Evolutionary conservation across 2,329 filamentous ascomycete species (phyloP), one percentile per base, ranked within the genome.

Genomic region (Fusarium xylarioides): DNA sequence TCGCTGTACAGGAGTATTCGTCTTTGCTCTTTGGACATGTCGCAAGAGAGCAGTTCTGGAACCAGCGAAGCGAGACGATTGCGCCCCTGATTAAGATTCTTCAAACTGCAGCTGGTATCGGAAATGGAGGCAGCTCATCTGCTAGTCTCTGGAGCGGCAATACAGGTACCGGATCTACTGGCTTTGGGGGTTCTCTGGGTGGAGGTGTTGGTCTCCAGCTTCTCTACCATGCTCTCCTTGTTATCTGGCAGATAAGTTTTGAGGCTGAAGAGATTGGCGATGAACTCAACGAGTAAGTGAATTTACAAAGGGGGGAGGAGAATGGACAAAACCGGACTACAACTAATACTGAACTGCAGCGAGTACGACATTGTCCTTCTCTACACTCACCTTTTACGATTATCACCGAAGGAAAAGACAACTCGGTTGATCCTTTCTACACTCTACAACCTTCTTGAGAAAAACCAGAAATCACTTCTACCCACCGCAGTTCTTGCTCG

Each of bases 321-420:
- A 15, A 40, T 32, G 28, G 28, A 34, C 12, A 44, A 35, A 23
- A 15, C n/a, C 12, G 30, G 49, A 52, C n/a, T 37, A 46, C 40
- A 26, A 47, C 77, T 80, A 55, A 78, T 16, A 11, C 12, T n/a
- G 7, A 23, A 28, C 26, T 28, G 19, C 46, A 74, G 95, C 76
- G 95, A 98, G 83, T 94, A 97, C 83, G 95, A 98, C 79, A 92
- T 98, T 75, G 89, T 98, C 71, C 88, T 95, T 52, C 89, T 98
- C 49, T 98, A 97, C 82, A 95, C 93, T n/a, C 93, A 97, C 74
- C 91, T 99, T 42, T 87, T 99, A 62, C 92, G 95, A 61, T 87
- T 97, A 46, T 98, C 96, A 5, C 95, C 95, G 49, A 99, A 99
- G 83, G 96, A 98, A 82, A 99, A 99, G 87, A 98, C 95, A 3